These are phyloP conservation scores for Sphaerobolus stellatus DNA, from an alignment of 1,284 basidiomycete genomes.

Conservation along the genomic window DNA sequence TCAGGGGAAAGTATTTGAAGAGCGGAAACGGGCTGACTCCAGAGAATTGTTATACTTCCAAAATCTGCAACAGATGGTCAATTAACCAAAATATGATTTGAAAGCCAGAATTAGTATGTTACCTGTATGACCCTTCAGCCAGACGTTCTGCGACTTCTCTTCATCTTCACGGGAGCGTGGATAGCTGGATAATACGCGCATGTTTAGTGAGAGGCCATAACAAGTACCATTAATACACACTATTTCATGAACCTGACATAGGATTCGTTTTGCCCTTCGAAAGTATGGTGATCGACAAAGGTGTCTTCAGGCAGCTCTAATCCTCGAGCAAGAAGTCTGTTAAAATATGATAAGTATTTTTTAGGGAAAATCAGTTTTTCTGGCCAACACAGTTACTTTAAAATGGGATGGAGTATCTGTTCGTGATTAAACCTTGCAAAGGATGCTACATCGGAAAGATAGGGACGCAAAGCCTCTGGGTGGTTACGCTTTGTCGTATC, in stretches of 20 bases:
- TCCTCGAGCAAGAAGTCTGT: constrained; percentile 24
- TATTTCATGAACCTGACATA: constrained; percentile 59
- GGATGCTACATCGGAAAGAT: constrained; percentile 42
- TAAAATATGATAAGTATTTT: not conserved
- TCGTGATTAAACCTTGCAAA: constrained; percentile 33
- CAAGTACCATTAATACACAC: constrained; percentile 26
- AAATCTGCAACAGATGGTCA: constrained; percentile 41
- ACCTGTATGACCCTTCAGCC: constrained; percentile 66
- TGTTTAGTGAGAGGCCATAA: no score
- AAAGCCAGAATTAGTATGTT: not conserved
- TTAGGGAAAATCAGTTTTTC: not conserved
- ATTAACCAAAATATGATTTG: not conserved
- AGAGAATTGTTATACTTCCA: constrained; percentile 58
- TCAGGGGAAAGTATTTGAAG: constrained; percentile 56
- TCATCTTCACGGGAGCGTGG: constrained; percentile 55
- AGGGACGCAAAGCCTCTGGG: constrained; percentile 36
- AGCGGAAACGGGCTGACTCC: constrained; percentile 59
- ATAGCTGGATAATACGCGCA: constrained; percentile 35
- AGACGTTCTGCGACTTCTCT: constrained; percentile 51
- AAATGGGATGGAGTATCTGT: constrained; percentile 27
- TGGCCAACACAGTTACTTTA: constrained; percentile 21
- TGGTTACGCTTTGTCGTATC: constrained; percentile 28
- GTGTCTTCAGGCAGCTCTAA: constrained; percentile 37
- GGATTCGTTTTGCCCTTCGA: constrained; percentile 28
- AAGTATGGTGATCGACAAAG: constrained; percentile 33